A percentile compares a stretch with the other conserved stretches of the same genome.
Conservation (phyloP, 169 alveolate species). For the Plasmodium fragile region DNA sequence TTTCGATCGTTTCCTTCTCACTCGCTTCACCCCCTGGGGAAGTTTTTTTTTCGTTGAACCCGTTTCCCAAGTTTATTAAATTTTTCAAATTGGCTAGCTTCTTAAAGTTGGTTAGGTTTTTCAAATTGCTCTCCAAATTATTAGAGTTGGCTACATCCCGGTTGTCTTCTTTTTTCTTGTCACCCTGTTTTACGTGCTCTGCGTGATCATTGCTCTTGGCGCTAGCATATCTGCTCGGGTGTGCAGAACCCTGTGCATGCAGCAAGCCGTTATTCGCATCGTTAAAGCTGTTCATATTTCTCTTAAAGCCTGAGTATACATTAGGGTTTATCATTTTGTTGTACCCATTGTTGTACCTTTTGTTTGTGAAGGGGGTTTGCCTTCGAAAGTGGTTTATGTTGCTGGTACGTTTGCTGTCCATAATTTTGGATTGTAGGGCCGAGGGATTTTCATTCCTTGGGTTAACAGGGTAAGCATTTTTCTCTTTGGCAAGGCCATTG, state of each 20-base stretch:
- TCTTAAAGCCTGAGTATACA: constrained; percentile 20
- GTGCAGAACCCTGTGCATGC: neutral
- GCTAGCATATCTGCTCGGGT: constrained; percentile 6
- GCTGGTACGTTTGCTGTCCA: neutral
- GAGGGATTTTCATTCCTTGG: neutral
- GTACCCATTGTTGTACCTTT: constrained; percentile 28
- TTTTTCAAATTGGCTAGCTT: neutral
- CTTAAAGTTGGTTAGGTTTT: constrained; percentile 2
- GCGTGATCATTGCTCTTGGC: constrained; percentile 12
- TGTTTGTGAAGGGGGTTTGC: constrained; percentile 11
- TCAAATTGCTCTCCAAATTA: constrained; percentile 21
- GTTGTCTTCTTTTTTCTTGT: neutral
- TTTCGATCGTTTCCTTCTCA: neutral
- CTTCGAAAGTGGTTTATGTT: constrained; percentile 14
- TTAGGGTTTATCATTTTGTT: neutral
- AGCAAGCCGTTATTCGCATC: neutral
- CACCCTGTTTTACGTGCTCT: neutral
- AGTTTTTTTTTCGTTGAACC: neutral
- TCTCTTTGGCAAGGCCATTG: neutral
- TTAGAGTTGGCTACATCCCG: neutral
- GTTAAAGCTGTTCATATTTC: constrained; percentile 11
- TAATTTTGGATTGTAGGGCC: neutral
- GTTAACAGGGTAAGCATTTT: neutral
- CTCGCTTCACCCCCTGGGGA: neutral
- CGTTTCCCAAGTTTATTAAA: neutral